Percentiles rank a stretch among this genome's conserved stretches.
phyloP scores from a whole-genome alignment of 2,329 filamentous ascomycete genomes.

The Ustulina deusta region DNA sequence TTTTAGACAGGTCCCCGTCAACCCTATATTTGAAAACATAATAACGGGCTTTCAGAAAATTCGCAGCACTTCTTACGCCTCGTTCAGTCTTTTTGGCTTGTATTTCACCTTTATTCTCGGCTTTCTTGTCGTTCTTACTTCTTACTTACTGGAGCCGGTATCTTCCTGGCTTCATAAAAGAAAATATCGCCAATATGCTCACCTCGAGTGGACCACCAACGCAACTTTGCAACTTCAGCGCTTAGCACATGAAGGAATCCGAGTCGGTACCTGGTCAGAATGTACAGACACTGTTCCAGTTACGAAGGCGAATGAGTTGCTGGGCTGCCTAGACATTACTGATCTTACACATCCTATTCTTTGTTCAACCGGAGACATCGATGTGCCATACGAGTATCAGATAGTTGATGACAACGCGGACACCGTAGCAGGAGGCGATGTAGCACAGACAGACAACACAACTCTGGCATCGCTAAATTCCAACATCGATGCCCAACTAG shows the following conservation, averaged over 20 bases:
- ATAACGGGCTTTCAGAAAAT: constrained; percentile 45
- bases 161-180: constrained; percentile 31
- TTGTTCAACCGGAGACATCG: too few species aligned
- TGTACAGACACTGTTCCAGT: neutral
- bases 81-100: constrained; percentile 48
- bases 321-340: neutral
- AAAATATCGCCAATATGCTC: constrained; percentile 32
- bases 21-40: neutral
- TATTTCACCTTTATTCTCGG: constrained; percentile 42
- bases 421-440: too few species aligned
- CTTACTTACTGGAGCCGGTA: constrained; percentile 39
- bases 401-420: too few species aligned
- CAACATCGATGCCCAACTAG: too few species aligned
- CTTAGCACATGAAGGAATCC: constrained; percentile 43
- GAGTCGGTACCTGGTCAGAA: constrained; percentile 33
- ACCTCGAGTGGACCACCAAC: constrained; percentile 46
- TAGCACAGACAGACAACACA: too few species aligned
- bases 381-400: too few species aligned
- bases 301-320: neutral
- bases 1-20: too few species aligned
- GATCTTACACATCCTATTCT: neutral
- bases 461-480: too few species aligned
- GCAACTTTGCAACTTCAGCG: constrained; percentile 46
- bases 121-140: constrained; percentile 37
- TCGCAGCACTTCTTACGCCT: constrained; percentile 37